A percentile compares a stretch with the other conserved stretches of the same genome.
phyloP scores from a whole-genome alignment of 306 rosid genomes.

The Crotalaria pallida region DNA sequence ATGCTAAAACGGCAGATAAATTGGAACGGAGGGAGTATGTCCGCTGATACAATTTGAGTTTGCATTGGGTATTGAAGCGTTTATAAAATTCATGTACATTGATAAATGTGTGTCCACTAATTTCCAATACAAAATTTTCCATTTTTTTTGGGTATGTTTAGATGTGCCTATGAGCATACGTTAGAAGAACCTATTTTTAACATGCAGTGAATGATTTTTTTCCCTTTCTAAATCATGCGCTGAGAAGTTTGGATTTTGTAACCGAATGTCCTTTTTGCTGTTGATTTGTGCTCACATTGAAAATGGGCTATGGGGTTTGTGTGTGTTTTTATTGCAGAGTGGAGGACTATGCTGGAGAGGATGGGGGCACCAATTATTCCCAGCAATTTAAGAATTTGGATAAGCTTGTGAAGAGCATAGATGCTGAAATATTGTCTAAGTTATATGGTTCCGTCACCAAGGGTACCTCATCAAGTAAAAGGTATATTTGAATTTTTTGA shows the following conservation, averaged over 20 bases:
- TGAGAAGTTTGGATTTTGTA: not conserved
- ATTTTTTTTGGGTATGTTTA: no score
- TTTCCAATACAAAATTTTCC: no score
- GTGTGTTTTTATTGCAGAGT: conserved; percentile 39
- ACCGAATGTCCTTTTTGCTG: not conserved
- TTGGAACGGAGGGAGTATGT: no score
- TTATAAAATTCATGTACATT: no score
- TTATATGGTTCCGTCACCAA: conserved; percentile 40
- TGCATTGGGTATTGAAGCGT: no score
- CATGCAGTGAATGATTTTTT: not conserved
- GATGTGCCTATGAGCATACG: no score
- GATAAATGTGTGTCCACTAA: no score
- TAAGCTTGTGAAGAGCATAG: conserved; percentile 50
- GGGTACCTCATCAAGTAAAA: conserved; percentile 37
- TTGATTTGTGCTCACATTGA: not conserved
- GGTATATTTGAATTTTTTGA: conserved; percentile 35
- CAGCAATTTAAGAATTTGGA: conserved; percentile 70
- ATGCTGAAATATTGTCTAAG: conserved; percentile 47
- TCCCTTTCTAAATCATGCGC: not conserved
- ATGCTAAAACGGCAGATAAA: no score
- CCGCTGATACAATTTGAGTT: no score
- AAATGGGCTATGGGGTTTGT: not conserved
- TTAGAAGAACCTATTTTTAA: no score
- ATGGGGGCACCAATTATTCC: conserved; percentile 54
- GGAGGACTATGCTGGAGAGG: conserved; percentile 49